Evolutionary conservation across 768 basidiomycete genomes (phyloP), one percentile per base, ranked within the genome.

Genomic region (Tephrocybe sp.): DNA sequence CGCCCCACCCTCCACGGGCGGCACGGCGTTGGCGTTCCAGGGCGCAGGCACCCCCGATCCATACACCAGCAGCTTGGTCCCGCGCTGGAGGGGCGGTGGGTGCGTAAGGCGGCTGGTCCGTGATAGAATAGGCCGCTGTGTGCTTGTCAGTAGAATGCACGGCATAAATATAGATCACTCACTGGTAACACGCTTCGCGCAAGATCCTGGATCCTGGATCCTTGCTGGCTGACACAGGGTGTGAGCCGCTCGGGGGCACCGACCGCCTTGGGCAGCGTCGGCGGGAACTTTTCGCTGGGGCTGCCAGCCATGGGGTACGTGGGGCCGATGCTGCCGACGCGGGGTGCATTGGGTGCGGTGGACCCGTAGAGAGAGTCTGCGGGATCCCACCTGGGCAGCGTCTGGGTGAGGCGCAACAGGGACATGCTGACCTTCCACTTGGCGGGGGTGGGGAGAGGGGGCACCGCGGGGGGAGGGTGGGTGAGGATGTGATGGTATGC

Each of bases 401-500:
- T 65, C 63, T 88, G 81, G 2, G 79, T 70, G 46, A 85, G 79
- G 0, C 73, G 64, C 30, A 90, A 74, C 8, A 91, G 70, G 0
- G 84, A 76, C 78, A 90, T 82, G 3, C 86, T 84, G n/a, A 90
- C 83, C 61, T 82, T 84, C 68, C 91, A 88, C 38, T 86, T 79
- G 4, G 81, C 69, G 25, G 84, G 82, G 47, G 81, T 88, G 3
- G 81, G 68, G 9, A 78, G 64, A 4, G 72, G 71, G 0, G 74
- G 70, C 46, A 72, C 68, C 0, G 76, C 63, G 0, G 81, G 70
- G 0, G 84, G 79, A 1, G 86, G 85, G 57, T 90, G 82, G 0
- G 85, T 89, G 44, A 90, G 76, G 53, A 90, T 85, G 57, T 90
- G 84, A 56, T 88, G 90, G 61, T 88, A 90, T 4, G 86, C 88